Evolutionary conservation across 495 filamentous ascomycete genomes (phyloP), one percentile per base, ranked within the genome.

Genomic region (Aspergillus indologenus): DNA sequence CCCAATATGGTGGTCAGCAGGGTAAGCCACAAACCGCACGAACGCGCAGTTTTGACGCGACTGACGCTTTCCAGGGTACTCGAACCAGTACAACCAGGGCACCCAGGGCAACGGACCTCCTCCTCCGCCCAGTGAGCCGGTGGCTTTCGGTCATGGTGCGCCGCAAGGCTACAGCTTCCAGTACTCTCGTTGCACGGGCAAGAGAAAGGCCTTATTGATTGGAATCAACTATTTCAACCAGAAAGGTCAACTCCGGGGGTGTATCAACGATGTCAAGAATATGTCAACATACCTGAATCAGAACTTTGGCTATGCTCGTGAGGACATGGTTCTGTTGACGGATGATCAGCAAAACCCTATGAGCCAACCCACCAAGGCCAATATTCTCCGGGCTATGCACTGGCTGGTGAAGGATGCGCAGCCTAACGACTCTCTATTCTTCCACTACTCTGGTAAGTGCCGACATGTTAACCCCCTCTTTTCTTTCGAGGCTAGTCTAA

Each of bases 171-270:
- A 96, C 69, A 85, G 78, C 52, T 97, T 92, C 73, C 88, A 91
- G 70, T 97, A 96, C 72, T 96, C 92, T 54, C 85, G 88, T 55
- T 98, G 94, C 68, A 93, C 90, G 3, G 94, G 94, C 20, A 85
- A 87, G 65, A 79, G 91, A 67, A 98, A 96, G 82, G 94, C 94
- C 21, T 78, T 98, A 31, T 74, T 98, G 60, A 96, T 98, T 59
- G 94, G 94, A 43, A 96, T 98, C 79, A 98, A 98, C 76, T 98
- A 98, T 73, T 97, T 97, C 64, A 85, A 87, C 46, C 94, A 98
- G 71, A 85, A 88, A 54, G 93, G 92, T 55, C 90, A 98, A 78
- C 78, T 98, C 45, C 76, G 92, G 50, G 94, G 94, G 53, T 98
- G 94, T 70, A 98, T 98, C 79, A 98, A 98, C 71, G 94, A 98